Conservation (phyloP, 1,284 basidiomycete genomes). For the Malassezia restricta region DNA sequence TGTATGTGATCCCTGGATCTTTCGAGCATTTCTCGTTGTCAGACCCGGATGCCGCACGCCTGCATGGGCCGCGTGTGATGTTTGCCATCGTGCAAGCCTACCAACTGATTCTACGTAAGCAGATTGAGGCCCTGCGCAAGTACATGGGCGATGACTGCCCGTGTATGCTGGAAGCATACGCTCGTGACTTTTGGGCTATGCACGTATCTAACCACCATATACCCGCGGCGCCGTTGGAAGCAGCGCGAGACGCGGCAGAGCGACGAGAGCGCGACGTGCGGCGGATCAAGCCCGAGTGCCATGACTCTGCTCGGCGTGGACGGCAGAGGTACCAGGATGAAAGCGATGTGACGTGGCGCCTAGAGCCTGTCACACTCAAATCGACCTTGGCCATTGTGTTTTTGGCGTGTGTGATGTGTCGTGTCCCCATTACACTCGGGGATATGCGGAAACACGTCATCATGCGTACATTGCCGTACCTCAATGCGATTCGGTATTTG, state of each 20-base stretch:
- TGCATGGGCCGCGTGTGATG: slow-evolving; percentile 2
- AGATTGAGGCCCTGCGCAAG: slow-evolving; percentile 11
- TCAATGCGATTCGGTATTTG: slow-evolving; percentile 60
- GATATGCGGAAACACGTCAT: slow-evolving; percentile 10
- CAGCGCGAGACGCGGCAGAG: neutral
- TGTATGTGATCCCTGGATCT: slow-evolving; percentile 4
- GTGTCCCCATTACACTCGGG: slow-evolving; percentile 8
- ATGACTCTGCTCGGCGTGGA: neutral
- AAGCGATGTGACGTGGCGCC: neutral
- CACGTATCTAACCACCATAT: slow-evolving; percentile 11
- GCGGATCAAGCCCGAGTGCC: neutral
- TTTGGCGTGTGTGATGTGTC: slow-evolving; percentile 10
- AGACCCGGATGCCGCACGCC: neutral
- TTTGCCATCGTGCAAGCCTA: slow-evolving; percentile 16
- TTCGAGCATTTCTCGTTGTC: neutral
- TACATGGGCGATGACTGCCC: neutral
- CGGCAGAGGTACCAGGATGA: slow-evolving; percentile 1
- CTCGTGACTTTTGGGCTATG: slow-evolving; percentile 23
- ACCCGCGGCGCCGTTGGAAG: slow-evolving; percentile 6
- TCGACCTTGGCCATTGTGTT: slow-evolving; percentile 13
- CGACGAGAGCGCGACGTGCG: neutral
- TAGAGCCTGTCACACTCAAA: slow-evolving; percentile 2
- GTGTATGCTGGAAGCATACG: neutral
- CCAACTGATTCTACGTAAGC: slow-evolving; percentile 23
- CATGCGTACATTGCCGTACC: slow-evolving; percentile 57